Conservation (phyloP, 192 early-diverging fungal genomes). For the Coemansia umbellata region DNA sequence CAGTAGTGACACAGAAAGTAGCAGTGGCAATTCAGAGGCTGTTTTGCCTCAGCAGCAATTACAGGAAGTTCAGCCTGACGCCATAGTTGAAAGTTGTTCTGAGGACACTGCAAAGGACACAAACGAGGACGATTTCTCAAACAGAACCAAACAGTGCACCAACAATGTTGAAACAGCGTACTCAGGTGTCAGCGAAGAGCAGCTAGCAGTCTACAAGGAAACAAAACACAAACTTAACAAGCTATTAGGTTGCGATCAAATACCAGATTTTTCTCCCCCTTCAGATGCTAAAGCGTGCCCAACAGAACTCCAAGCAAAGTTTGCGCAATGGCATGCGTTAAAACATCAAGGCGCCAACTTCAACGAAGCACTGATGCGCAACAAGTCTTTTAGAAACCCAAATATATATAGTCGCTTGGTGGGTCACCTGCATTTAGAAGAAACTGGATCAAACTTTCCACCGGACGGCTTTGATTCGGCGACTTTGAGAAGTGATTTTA, state of each 20-base stretch:
- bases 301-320: constrained; percentile 67
- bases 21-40: neutral
- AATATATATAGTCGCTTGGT: constrained; percentile 86
- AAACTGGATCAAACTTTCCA: constrained; percentile 75
- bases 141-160: neutral
- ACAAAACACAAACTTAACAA: constrained; percentile 20
- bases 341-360: constrained; percentile 67
- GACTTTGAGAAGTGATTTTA: constrained; percentile 32
- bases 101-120: neutral
- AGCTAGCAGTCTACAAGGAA: constrained; percentile 7
- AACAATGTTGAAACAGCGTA: neutral
- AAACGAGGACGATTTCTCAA: neutral
- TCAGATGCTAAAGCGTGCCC: constrained; percentile 47
- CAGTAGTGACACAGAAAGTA: constrained; percentile 2
- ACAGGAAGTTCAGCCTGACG: neutral
- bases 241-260: constrained; percentile 36
- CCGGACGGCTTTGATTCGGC: constrained; percentile 65
- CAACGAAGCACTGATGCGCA: constrained; percentile 75
- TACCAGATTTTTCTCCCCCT: constrained; percentile 7
- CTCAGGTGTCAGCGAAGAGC: neutral
- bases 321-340: constrained; percentile 69
- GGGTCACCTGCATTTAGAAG: constrained; percentile 75
- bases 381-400: constrained; percentile 89
- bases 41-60: neutral
- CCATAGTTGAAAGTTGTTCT: neutral